phyloP scores from a whole-genome alignment of 2,329 filamentous ascomycete species.

The Metarhizium sp. region DNA sequence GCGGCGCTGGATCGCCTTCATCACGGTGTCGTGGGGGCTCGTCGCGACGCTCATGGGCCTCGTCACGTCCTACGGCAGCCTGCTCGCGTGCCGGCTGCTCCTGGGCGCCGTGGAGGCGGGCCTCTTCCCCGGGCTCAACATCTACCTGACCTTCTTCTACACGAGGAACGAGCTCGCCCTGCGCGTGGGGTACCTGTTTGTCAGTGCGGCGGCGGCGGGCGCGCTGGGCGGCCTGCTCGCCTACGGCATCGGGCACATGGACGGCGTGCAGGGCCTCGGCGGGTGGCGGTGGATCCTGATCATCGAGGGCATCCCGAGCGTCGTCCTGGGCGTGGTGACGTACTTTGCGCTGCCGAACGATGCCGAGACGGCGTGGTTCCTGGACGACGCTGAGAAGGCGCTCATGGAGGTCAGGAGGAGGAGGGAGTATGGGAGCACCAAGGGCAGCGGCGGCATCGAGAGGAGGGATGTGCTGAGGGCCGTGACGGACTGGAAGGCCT shows the following conservation, averaged over 20 bases:
- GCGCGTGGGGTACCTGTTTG: constrained; percentile 65
- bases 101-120: constrained; percentile 62
- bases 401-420: constrained; percentile 41
- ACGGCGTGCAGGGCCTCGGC: constrained; percentile 51
- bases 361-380: constrained; percentile 47
- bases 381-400: constrained; percentile 51
- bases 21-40: constrained; percentile 56
- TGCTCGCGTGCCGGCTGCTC: constrained; percentile 60
- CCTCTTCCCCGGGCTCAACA: constrained; percentile 57
- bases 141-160: constrained; percentile 70
- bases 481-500: constrained; percentile 68
- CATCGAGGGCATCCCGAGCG: constrained; percentile 36
- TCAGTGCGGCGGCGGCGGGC: constrained; percentile 60
- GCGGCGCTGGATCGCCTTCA: constrained; percentile 54
- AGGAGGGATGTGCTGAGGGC: constrained; percentile 56
- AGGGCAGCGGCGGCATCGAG: constrained; percentile 34
- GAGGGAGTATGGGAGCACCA: constrained; percentile 38
- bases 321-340: constrained; percentile 23
- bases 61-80: constrained; percentile 51
- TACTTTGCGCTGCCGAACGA: constrained; percentile 28
- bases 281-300: constrained; percentile 69
- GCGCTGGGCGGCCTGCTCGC: constrained; percentile 65
- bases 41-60: constrained; percentile 63
- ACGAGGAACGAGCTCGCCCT: constrained; percentile 63
- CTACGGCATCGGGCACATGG: constrained; percentile 65